Conservation (phyloP, 2,329 filamentous ascomycete genomes). For the Ophiostoma perfectum region DNA sequence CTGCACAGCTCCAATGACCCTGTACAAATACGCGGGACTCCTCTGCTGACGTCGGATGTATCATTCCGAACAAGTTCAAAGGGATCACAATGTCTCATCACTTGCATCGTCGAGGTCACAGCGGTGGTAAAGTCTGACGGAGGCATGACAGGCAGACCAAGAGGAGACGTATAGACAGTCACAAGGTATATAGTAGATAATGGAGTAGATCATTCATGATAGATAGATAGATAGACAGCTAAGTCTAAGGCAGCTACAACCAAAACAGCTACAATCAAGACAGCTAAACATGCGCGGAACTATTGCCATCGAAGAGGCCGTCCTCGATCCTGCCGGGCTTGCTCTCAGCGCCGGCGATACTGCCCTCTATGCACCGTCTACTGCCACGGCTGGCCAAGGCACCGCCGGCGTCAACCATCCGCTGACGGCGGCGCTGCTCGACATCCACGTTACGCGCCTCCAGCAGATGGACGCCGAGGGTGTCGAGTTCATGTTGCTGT, state of each 20-base stretch:
- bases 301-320: conserved; percentile 36
- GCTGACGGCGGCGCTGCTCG: conserved; percentile 31
- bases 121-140: too few species aligned
- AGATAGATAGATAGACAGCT: not conserved
- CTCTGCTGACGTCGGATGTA: not conserved
- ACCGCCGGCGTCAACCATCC: conserved; percentile 25
- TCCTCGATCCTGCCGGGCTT: conserved; percentile 33
- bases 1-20: not conserved
- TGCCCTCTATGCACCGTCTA: conserved; percentile 29
- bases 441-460: conserved; percentile 33
- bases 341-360: conserved; percentile 31
- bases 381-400: conserved; percentile 23
- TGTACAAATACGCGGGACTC: not conserved
- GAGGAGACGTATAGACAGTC: too few species aligned
- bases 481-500: conserved; percentile 37
- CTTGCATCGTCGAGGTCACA: too few species aligned
- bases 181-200: too few species aligned
- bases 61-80: not conserved
- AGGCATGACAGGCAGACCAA: too few species aligned
- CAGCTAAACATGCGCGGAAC: conserved; percentile 29
- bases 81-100: not conserved
- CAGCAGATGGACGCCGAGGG: conserved; percentile 34
- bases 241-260: too few species aligned
- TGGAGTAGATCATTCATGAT: not conserved
- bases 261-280: not conserved